Evolutionary conservation across 306 rosid genomes (phyloP).

Genomic region (Fragaria ananassa): DNA sequence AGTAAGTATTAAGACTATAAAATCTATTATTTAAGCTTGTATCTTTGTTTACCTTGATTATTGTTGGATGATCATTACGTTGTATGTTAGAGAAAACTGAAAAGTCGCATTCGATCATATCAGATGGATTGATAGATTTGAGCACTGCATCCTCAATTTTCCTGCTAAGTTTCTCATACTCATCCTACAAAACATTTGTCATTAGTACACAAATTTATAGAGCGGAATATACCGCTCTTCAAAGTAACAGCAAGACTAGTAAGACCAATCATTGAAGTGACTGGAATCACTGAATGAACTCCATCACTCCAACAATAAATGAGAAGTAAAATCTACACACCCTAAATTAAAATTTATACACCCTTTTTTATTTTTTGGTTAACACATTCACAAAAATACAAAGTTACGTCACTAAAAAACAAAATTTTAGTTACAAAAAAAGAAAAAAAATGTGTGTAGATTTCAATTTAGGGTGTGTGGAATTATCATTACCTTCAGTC

Average conservation of each 20-base stretch:
- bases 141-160: conserved; percentile 35
- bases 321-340: too few relatives aligned
- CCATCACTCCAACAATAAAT: background rate
- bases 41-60: conserved; percentile 44
- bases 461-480: too few relatives aligned
- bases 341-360: too few relatives aligned
- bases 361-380: too few relatives aligned
- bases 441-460: too few relatives aligned
- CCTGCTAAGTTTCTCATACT: conserved; percentile 37
- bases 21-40: background rate
- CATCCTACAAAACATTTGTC: conserved; percentile 35
- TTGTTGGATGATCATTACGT: conserved; percentile 44
- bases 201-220: background rate
- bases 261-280: background rate
- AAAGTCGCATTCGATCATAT: conserved; percentile 23
- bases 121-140: conserved; percentile 15
- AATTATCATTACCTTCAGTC: conserved; percentile 41
- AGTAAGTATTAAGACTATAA: background rate
- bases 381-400: too few relatives aligned
- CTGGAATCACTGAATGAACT: background rate
- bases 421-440: too few relatives aligned
- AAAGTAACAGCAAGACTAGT: background rate
- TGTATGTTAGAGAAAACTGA: conserved; percentile 33
- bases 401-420: too few relatives aligned
- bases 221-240: background rate